Evolutionary conservation across 208 protist genomes (phyloP).

Genomic region (Trichomonas vaginalis): DNA sequence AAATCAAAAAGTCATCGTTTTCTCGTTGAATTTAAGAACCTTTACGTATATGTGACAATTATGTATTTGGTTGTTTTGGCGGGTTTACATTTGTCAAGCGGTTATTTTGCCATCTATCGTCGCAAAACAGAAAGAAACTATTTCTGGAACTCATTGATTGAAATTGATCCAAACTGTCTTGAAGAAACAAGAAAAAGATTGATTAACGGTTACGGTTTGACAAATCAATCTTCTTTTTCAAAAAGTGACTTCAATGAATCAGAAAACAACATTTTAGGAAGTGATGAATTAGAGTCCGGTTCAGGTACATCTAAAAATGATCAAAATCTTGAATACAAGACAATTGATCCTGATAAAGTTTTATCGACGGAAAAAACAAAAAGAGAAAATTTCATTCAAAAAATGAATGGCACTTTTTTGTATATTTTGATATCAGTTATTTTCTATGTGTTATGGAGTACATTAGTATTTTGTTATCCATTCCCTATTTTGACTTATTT

Average conservation of each 20-base stretch:
- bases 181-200: neutral
- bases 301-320: neutral
- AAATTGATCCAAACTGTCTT: neutral
- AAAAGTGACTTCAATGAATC: neutral
- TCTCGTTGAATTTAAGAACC: neutral
- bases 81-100: neutral
- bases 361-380: no score
- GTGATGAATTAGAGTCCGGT: neutral
- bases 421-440: no score
- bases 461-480: no score
- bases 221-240: neutral
- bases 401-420: no score
- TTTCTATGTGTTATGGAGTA: no score
- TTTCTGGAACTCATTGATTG: neutral
- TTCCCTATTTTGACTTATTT: no score
- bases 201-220: neutral
- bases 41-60: neutral
- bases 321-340: no score
- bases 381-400: no score
- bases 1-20: neutral
- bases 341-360: no score
- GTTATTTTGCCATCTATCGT: neutral
- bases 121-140: neutral
- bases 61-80: neutral
- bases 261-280: neutral